Percentiles rank a stretch among this genome's conserved stretches.
Evolutionary conservation across 1,284 basidiomycete species (phyloP).

Genomic region (Salmacisia buchloeana): DNA sequence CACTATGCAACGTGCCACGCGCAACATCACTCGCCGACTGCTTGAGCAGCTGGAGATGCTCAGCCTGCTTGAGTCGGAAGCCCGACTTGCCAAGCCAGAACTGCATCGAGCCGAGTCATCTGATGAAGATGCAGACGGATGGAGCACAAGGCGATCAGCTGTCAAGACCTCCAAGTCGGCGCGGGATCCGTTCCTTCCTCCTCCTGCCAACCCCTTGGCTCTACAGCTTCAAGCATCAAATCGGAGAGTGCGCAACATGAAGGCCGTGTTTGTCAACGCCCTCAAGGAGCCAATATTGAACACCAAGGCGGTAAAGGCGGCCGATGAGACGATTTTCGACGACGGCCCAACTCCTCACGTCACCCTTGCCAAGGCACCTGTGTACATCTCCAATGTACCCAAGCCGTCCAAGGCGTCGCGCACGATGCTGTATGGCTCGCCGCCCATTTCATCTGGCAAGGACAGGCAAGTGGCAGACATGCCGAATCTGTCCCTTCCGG

Average conservation of each 20-base stretch:
- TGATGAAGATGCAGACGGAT: constrained; percentile 4
- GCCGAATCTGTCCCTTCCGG: background rate
- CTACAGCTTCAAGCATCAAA: constrained; percentile 19
- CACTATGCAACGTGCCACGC: constrained; percentile 72
- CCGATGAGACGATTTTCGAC: constrained; percentile 13
- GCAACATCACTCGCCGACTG: constrained; percentile 64
- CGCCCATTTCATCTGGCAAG: constrained; percentile 4
- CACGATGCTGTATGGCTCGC: constrained; percentile 11
- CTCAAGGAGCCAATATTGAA: constrained; percentile 28
- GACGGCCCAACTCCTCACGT: constrained; percentile 29
- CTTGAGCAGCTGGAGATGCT: background rate
- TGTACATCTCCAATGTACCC: constrained; percentile 18
- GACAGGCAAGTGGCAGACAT: background rate
- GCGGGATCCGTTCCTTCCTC: constrained; percentile 18
- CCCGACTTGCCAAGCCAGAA: background rate
- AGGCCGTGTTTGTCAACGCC: constrained; percentile 21
- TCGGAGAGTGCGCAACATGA: constrained; percentile 18
- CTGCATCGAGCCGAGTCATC: constrained; percentile 13
- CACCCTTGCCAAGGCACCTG: constrained; percentile 36
- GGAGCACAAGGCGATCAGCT: constrained; percentile 14
- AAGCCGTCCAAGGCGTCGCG: background rate
- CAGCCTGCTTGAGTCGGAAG: constrained; percentile 7
- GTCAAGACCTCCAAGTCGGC: constrained; percentile 15
- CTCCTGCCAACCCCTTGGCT: constrained; percentile 15
- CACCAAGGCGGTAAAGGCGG: constrained; percentile 18